Percentiles rank a stretch among this genome's conserved stretches.
Conservation (phyloP, 345 rosid species). For the Citrus maxima region DNA sequence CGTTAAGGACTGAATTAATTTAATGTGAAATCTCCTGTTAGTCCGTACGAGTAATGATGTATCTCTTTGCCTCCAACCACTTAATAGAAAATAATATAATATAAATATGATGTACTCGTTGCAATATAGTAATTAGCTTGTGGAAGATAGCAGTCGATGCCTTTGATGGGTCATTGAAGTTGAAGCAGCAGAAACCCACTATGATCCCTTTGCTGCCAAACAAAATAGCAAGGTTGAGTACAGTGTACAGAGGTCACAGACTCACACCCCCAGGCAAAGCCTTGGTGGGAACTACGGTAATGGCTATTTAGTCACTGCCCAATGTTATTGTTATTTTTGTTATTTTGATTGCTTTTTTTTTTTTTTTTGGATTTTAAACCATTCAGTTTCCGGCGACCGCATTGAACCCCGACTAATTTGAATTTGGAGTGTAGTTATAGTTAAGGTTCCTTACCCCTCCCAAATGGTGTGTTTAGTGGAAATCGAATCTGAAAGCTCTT, state of each 20-base stretch:
- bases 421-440: accelerated
- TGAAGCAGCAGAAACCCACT: slow-evolving; percentile 19
- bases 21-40: not conserved
- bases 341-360: not conserved
- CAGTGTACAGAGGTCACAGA: no score
- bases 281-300: not conserved
- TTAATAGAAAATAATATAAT: not conserved
- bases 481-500: accelerated
- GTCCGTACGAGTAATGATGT: slow-evolving; percentile 29
- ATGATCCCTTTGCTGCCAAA: slow-evolving; percentile 16
- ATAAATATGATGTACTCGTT: not conserved
- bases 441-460: accelerated
- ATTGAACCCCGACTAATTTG: accelerated
- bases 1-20: not conserved
- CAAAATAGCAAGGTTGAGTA: not conserved
- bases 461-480: no score
- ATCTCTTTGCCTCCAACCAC: slow-evolving; percentile 15
- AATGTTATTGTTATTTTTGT: no score
- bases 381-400: accelerated
- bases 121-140: not conserved
- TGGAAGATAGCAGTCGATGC: not conserved
- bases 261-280: no score
- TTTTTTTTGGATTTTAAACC: no score
- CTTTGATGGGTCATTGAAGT: slow-evolving; percentile 13
- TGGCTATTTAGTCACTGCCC: not conserved